Base-by-base conservation (phyloP, 441 rosid genomes). In the Capsella rubella region DNA sequence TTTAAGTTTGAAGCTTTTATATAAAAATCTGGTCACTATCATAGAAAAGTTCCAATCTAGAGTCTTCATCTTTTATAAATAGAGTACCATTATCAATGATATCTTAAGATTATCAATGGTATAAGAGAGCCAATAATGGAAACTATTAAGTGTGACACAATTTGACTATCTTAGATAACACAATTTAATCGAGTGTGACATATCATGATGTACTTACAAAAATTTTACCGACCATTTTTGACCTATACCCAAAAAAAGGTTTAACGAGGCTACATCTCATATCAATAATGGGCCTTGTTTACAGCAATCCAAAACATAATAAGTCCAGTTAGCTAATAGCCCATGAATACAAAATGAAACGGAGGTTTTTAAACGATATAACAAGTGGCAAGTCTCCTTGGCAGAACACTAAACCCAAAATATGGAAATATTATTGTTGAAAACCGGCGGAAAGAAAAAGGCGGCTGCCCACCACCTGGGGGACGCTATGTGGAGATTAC, bases 401-500 rank as follows among this genome's bases (percentile, higher is more conserved):
- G 16, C 62, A 39, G 18, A 29, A 51, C 42, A 62, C 8, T 29
- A 12, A 62, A 31, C 45, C 21, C 37, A 32, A 63, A 72, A 56
- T 43, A 28, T 15, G 29, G 39, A 18, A 18, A 6, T 4, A 4
- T 11, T 31, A 15, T 15, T 47, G 8, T 18, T 16, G 27, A 43
- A 68, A 53, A 59, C 37, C 74, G 53, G 76, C 47, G 75, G 50
- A 43, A 46, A 43, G 12, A 5, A 34, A 37, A 59, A 51, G 67
- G 62, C 71, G 77, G 78, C 62, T 53, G 60, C 55, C 67, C 8
- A 74, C 80, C 78, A 76, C 67, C 42, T 69, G 68, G n/a, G 60
- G 5, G 28, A 56, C 62, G 61, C 76, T 43, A 86, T 72, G 84
- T 86, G 89, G 83, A 64, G 73, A 43, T 39, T 43, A 56, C 76